Conservation (phyloP, 2,329 filamentous ascomycete genomes). For the Chaetomium olivaceum region DNA sequence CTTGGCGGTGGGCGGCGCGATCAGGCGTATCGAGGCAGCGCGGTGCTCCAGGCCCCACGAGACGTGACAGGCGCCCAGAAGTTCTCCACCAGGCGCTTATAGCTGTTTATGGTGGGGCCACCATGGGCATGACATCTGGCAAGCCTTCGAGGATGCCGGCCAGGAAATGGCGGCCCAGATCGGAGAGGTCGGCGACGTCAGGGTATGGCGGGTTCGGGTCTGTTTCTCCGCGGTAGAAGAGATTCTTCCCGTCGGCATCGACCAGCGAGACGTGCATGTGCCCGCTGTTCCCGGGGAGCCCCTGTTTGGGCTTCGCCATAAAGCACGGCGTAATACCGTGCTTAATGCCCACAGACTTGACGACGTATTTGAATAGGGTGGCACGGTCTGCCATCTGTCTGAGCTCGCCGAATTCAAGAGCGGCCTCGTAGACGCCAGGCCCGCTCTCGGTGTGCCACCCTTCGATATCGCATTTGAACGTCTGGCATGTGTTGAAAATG, state of each 20-base stretch:
- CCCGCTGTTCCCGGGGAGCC: constrained; percentile 89
- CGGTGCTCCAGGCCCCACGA: constrained; percentile 97
- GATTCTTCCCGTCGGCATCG: constrained; percentile 76
- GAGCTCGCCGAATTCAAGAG: constrained; percentile 87
- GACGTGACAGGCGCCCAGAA: constrained; percentile 99
- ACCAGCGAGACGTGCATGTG: constrained; percentile 94
- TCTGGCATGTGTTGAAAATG: constrained; percentile 75
- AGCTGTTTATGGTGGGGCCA: constrained; percentile 97
- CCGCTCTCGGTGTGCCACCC: constrained; percentile 96
- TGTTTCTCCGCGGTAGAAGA: constrained; percentile 71
- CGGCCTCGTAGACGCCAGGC: constrained; percentile 92
- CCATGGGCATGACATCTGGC: constrained; percentile 91
- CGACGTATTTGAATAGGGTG: constrained; percentile 89
- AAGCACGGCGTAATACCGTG: constrained; percentile 95
- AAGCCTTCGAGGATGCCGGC: constrained; percentile 86
- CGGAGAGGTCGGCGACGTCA: constrained; percentile 79
- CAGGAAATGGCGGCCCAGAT: constrained; percentile 88
- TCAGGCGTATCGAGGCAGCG: constrained; percentile 85
- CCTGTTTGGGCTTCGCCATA: constrained; percentile 95
- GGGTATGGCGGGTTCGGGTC: constrained; percentile 72
- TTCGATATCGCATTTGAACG: constrained; percentile 80
- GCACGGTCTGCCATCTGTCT: constrained; percentile 89
- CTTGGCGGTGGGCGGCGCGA: constrained; percentile 82
- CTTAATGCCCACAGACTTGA: constrained; percentile 83
- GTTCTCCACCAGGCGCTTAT: constrained; percentile 97